Base-by-base conservation (phyloP, 2,329 filamentous ascomycete genomes). In the Fusarium clavum region DNA sequence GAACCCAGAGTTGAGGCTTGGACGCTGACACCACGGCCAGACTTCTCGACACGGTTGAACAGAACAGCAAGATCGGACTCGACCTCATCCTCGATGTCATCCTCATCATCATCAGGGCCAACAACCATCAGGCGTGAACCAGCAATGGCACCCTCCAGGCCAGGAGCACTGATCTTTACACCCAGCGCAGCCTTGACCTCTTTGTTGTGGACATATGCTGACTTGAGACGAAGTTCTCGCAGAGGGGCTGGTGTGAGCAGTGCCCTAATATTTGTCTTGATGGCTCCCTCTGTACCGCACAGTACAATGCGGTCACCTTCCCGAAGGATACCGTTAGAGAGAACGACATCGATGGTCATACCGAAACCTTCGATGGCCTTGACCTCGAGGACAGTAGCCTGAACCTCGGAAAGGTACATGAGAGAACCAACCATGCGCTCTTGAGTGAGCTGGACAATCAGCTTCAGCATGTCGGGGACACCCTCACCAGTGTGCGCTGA, bases 281-380 rank as follows among this genome's bases (percentile, higher is more conserved):
- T 99, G 55, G 94, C 91, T 29, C 97, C 96, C 78, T 98, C 96
- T n/a, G 95, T 92, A 86, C 96, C 96, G 78, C 96, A 99, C 46
- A 99, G 83, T 8, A 98, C 93, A 76, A 99, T 94, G 40, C 94
- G 91, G 81, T 99, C 96, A 69, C 96, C 96, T 83, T 99, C 96
- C 68, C 91, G 90, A 49, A 99, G 86, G 64, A 98, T 91, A 89
- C 96, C 96, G 83, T 99, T 99, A 62, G 94, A 97, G 57, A 99
- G 83, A 74, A 99, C 92, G 70, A 99, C 95, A 79, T 99, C 96
- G 75, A 99, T 98, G 47, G 96, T 99, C 81, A 97, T 99, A 79
- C 96, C 96, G 70, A 99, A 94, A 82, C 96, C 97, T 81, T 99
- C 96, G 69, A 99, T 98, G 51, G 97, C 93, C 89, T 99, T 99